Evolutionary conservation across 495 filamentous ascomycete species (phyloP).

Genomic region (Cetradonia linearis): DNA sequence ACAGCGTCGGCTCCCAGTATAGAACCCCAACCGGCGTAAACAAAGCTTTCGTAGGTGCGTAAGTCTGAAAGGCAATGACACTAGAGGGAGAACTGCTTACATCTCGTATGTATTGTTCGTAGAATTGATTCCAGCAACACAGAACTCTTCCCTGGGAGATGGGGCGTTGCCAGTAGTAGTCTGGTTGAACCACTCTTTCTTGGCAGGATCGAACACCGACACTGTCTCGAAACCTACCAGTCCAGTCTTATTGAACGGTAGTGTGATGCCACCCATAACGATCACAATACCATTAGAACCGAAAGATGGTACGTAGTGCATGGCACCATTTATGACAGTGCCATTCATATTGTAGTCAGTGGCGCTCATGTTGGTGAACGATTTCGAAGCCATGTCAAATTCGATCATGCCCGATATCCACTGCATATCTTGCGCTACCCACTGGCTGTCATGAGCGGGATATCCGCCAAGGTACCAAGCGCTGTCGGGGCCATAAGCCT

Average conservation of each 20-base stretch:
- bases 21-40: conserved; percentile 20
- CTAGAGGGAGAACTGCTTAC: background rate
- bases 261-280: conserved; percentile 15
- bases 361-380: conserved; percentile 17
- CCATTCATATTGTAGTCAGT: conserved; percentile 8
- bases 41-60: conserved; percentile 11
- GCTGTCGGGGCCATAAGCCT: background rate
- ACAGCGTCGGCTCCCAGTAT: conserved; percentile 8
- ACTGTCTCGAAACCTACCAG: conserved; percentile 14
- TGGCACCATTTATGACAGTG: conserved; percentile 1
- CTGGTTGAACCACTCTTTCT: conserved; percentile 23
- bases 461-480: conserved; percentile 10
- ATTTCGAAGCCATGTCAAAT: conserved; percentile 16
- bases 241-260: background rate
- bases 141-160: conserved; percentile 11
- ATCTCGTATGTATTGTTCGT: conserved; percentile 22
- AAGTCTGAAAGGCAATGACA: background rate
- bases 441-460: background rate
- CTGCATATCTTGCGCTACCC: background rate
- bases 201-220: conserved; percentile 17
- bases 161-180: conserved; percentile 21
- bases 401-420: conserved; percentile 15
- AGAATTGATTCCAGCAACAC: conserved; percentile 17
- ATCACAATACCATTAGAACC: conserved; percentile 21
- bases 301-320: conserved; percentile 24